Evolutionary conservation across 2,329 filamentous ascomycete species (phyloP).

Genomic region (Ophiosphaerella narmari): DNA sequence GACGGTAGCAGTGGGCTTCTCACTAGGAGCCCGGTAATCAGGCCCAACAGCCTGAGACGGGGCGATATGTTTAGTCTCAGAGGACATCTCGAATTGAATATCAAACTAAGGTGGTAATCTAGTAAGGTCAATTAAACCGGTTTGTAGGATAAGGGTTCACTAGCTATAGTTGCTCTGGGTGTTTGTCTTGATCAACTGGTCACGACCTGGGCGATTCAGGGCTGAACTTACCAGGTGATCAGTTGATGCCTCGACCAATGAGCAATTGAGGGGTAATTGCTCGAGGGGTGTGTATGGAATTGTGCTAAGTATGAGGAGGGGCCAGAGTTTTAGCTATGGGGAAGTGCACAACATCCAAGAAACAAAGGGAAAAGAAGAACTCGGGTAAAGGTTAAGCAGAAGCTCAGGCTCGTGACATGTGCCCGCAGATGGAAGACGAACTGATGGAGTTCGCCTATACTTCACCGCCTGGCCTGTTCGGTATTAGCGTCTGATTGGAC

Average conservation of each 20-base stretch:
- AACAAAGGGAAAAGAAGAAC: slow-evolving; percentile 22
- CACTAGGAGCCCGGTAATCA: slow-evolving; percentile 72
- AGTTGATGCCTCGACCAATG: slow-evolving; percentile 1
- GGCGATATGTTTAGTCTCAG: slow-evolving; percentile 37
- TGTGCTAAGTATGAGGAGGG: slow-evolving; percentile 12
- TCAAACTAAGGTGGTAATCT: background rate
- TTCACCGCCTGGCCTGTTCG: slow-evolving; percentile 17
- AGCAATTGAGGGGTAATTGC: slow-evolving; percentile 5
- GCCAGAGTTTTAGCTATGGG: slow-evolving; percentile 10
- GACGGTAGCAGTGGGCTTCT: slow-evolving; percentile 86
- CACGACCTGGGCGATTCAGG: background rate
- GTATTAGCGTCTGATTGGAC: no score
- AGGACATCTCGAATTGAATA: slow-evolving; percentile 25
- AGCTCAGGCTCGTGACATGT: slow-evolving; percentile 37
- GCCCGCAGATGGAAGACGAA: slow-evolving; percentile 36
- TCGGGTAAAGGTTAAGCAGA: slow-evolving; percentile 18
- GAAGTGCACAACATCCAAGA: slow-evolving; percentile 21
- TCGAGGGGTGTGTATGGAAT: slow-evolving; percentile 11
- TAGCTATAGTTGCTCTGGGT: no score
- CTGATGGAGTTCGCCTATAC: slow-evolving; percentile 5
- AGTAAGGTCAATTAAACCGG: no score
- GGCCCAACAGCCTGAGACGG: slow-evolving; percentile 73
- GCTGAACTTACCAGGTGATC: background rate
- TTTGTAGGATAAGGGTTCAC: no score
- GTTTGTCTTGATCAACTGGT: background rate